Conservation (phyloP, 495 filamentous ascomycete genomes). For the Ramalina peruviana region DNA sequence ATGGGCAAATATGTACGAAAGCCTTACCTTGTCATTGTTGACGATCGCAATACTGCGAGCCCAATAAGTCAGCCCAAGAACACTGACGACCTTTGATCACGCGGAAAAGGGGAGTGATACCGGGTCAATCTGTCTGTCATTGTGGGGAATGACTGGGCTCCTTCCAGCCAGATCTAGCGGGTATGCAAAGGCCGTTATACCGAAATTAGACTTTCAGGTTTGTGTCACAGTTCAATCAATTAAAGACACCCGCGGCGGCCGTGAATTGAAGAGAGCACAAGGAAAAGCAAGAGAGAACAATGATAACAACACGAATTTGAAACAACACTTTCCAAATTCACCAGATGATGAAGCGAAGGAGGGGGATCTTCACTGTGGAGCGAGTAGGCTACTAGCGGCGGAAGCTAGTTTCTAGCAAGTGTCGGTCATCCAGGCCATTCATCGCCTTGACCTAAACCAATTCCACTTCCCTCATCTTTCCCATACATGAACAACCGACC, state of each 20-base stretch:
- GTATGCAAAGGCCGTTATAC: not conserved
- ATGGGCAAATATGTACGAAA: constrained; percentile 17
- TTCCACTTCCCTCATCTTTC: not conserved
- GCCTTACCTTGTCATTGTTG: constrained; percentile 82
- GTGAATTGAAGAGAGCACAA: not conserved
- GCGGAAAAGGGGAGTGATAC: constrained; percentile 27
- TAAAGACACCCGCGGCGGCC: too few relatives aligned
- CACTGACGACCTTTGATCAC: not conserved
- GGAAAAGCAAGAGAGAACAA: not conserved
- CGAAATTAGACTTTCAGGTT: not conserved
- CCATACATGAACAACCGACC: not conserved
- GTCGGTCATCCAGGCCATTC: not conserved
- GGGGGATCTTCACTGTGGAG: not conserved
- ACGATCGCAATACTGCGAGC: constrained; percentile 82
- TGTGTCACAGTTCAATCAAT: too few relatives aligned
- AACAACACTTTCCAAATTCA: too few relatives aligned
- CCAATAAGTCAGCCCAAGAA: constrained; percentile 2
- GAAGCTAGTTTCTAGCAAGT: not conserved
- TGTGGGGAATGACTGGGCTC: constrained; percentile 12
- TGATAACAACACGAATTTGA: too few relatives aligned
- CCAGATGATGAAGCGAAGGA: not conserved
- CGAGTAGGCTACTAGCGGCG: not conserved
- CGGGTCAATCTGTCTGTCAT: constrained; percentile 84
- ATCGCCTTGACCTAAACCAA: not conserved
- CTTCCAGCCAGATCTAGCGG: not conserved